These are phyloP conservation scores for Wallacemonas collosoma DNA, from an alignment of 208 protist species.

Conservation along the genomic window DNA sequence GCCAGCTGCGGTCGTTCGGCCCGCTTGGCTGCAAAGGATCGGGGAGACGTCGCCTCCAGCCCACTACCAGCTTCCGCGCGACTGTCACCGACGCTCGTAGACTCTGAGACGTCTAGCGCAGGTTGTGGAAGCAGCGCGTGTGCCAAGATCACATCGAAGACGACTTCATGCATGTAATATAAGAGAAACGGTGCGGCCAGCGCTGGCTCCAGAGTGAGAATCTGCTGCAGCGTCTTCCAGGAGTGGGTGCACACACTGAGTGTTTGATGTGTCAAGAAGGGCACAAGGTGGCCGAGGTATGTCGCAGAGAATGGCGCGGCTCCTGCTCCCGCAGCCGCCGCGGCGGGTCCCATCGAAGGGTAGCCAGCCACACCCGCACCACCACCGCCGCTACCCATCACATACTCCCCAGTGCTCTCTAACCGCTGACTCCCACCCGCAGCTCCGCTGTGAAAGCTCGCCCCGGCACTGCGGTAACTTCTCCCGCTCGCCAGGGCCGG, in stretches of 20 bases:
- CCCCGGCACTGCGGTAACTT: background rate
- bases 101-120: no score
- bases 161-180: constrained; percentile 28
- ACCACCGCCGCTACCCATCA: background rate
- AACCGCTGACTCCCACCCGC: background rate
- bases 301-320: background rate
- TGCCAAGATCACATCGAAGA: constrained; percentile 8
- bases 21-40: background rate
- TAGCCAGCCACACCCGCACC: background rate
- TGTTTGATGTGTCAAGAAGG: constrained; percentile 28
- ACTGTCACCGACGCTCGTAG: no score
- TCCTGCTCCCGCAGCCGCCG: background rate
- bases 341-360: background rate
- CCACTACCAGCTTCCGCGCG: no score
- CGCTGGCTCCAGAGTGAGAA: constrained; percentile 33
- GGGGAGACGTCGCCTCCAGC: background rate
- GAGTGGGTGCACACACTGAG: constrained; percentile 47
- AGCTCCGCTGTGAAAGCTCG: background rate
- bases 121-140: background rate
- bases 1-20: background rate
- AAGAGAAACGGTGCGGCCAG: constrained; percentile 36
- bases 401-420: background rate
- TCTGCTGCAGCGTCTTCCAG: constrained; percentile 43
- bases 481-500: background rate
- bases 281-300: constrained; percentile 22